Base-by-base conservation (phyloP, 192 early-diverging fungal genomes). In the Coemansia erecta region DNA sequence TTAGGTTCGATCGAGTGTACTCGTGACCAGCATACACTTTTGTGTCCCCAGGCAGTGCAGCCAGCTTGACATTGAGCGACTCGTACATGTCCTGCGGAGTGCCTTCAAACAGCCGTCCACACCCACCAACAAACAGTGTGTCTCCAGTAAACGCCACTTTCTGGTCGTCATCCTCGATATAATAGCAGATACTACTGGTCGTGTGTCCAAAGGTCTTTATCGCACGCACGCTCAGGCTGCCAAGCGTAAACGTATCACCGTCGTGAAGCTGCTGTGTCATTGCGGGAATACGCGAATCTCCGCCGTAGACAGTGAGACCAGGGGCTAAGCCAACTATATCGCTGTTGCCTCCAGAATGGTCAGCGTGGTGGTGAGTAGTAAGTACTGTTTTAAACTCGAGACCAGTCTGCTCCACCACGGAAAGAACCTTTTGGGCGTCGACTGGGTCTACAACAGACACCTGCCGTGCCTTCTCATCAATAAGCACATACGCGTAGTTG, bases 41-140 rank as follows among this genome's bases (percentile, higher is more conserved):
- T 0, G 95, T 98, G 31, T 92, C 88, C 11, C 80, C 60, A 0
- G 92, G 94, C 15, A 98, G 78, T 1, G 54, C 50, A 0, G 80
- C 90, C 14, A 98, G 72, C 23, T 80, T 84, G 0, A 80, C 78
- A 51, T 82, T 80, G 22, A 98, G 81, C 10, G 88, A 89, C 31
- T 85, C 73, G 74, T 92, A 72, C 96, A 98, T 97, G 44, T 94
- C 86, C 28, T 78, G 64, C 0, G 91, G 80, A 0, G 87, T 89
- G 12, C 94, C 96, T 66, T 98, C 96, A 74, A 98, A 98, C 66
- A 98, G 94, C 18, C 87, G 68, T 6, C 96, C 96, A 66, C 94
- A 97, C 8, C 90, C 90, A 54, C 78, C 90, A 28, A 93, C 74
- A 64, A 91, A 93, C 47, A 92, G 70, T 9, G 89, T 92, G 53